Evolutionary conservation across 768 basidiomycete genomes (phyloP).

Genomic region (Tubosaeta sp.): DNA sequence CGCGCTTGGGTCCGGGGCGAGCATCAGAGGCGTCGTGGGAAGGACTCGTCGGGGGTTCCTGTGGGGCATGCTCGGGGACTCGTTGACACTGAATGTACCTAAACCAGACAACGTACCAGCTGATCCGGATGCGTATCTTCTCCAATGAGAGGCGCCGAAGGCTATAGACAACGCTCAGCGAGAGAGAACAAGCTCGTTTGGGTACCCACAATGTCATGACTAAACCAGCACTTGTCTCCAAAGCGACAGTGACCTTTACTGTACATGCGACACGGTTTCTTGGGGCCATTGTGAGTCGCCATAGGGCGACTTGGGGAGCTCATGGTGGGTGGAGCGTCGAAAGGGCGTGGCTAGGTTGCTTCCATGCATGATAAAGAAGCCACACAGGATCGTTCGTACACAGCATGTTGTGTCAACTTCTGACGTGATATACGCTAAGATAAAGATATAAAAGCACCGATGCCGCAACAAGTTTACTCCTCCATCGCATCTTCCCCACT

Average conservation of each 20-base stretch:
- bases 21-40: conserved; percentile 10
- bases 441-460: too few relatives aligned
- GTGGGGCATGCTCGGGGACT: background rate
- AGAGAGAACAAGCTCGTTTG: conserved; percentile 2
- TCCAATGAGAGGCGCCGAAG: background rate
- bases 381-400: too few relatives aligned
- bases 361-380: background rate
- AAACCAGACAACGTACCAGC: background rate
- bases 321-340: conserved; percentile 6
- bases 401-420: conserved; percentile 41
- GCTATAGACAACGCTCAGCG: background rate
- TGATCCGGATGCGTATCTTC: background rate
- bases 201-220: conserved; percentile 9
- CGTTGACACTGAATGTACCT: background rate
- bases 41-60: background rate
- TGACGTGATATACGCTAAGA: too few relatives aligned
- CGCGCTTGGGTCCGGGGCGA: conserved; percentile 20
- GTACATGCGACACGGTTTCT: conserved; percentile 18
- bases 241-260: conserved; percentile 25
- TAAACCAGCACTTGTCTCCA: conserved; percentile 24
- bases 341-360: background rate
- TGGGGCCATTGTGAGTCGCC: background rate
- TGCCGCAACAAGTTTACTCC: conserved; percentile 28
- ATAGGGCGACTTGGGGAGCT: background rate
- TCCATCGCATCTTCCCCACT: conserved; percentile 60